Evolutionary conservation across 192 early-diverging fungal genomes (phyloP), one percentile per base, ranked within the genome.

Genomic region (Globomyces pollinis-pini): DNA sequence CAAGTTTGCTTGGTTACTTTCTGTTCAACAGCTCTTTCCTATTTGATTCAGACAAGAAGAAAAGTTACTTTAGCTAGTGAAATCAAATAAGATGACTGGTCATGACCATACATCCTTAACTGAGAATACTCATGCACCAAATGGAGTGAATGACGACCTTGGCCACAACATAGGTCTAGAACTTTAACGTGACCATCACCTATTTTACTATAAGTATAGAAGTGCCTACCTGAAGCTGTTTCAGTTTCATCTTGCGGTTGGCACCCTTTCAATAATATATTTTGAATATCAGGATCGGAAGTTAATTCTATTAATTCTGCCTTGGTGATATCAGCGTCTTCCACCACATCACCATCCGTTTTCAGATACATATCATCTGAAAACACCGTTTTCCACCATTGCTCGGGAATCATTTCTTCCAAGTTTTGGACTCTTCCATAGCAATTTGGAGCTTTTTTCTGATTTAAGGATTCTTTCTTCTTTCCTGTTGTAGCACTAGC

Each of bases 91-190:
- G 73, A 62, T 6, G 76, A 79, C 54, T 83, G 80, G 64, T 84
- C 83, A 57, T 85, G 81, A 15, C 84, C 84, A 43, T 76, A 54
- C 11, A 79, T 16, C 4, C 43, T 38, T 2, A 85, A 66, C 20
- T 77, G 61, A 1, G 84, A 81, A 59, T 84, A 85, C 26, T 75
- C 59, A 20, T 68, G 41, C 12, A 77, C 67, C 9, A 85, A 55
- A 15, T 75, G 62, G 16, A 85, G 67, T 3, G 69, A 34, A 65
- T 84, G 84, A 0, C 84, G 76, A 11, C 84, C 84, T 65, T 85
- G 84, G 23, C 84, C 84, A 59, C 84, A 85, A 66, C 84, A 85
- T n/a, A 85, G 65, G 57, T 85, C 84, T 3, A 85, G 62, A 18
- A 83, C 67, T n/a, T 52, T 35, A 32, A 26, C 15, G 20, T 11